Evolutionary conservation across 495 filamentous ascomycete genomes (phyloP).

Genomic region (Hypomontagnella monticulosa): DNA sequence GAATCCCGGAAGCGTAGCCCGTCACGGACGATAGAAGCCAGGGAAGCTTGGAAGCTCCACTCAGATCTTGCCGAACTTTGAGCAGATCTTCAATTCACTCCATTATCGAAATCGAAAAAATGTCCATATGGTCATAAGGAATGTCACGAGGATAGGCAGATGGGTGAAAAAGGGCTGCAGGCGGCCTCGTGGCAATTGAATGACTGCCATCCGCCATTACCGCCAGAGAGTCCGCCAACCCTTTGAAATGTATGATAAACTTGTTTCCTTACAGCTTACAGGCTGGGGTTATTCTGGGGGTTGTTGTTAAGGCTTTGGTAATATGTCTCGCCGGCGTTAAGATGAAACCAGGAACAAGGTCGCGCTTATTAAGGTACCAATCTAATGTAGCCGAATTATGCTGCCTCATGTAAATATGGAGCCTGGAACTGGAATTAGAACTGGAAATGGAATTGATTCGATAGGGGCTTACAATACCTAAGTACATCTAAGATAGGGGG

Average conservation of each 20-base stretch:
- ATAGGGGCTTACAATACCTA: too few relatives aligned
- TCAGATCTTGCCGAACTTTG: constrained; percentile 29
- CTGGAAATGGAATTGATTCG: not conserved
- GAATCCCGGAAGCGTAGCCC: constrained; percentile 23
- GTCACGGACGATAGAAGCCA: not conserved
- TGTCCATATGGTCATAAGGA: constrained; percentile 31
- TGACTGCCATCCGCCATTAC: constrained; percentile 11
- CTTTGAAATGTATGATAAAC: not conserved
- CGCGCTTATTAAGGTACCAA: constrained; percentile 41
- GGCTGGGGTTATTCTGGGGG: too few relatives aligned
- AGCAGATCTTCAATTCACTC: constrained; percentile 11
- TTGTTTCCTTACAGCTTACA: too few relatives aligned
- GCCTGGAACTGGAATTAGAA: not conserved
- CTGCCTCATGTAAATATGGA: not conserved
- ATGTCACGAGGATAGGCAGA: not conserved
- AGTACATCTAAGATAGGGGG: too few relatives aligned
- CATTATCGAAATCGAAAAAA: constrained; percentile 18
- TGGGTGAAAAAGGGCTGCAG: constrained; percentile 18
- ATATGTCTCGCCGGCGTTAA: constrained; percentile 28
- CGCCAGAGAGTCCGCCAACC: not conserved
- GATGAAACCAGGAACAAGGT: constrained; percentile 32
- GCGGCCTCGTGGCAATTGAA: constrained; percentile 27
- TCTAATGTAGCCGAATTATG: constrained; percentile 36
- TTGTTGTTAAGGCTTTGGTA: constrained; percentile 4
- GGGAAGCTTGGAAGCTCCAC: not conserved